These are phyloP conservation scores for Saccharomyces jurei DNA, from an alignment of 805 yeast species.

Conservation along the genomic window DNA sequence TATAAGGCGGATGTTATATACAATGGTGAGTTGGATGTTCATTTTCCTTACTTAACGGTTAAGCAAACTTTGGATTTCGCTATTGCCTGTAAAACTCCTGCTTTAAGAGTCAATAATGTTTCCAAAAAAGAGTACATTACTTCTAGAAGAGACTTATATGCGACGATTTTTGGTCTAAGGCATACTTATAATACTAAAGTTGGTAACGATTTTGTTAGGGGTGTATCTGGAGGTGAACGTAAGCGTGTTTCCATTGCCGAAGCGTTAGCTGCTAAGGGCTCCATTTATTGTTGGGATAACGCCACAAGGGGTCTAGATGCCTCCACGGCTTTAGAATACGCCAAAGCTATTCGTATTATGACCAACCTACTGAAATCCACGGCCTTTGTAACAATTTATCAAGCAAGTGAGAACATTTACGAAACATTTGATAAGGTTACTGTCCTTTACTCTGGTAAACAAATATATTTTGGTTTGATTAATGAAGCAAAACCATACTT, in stretches of 20 bases:
- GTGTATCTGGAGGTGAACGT: constrained; percentile 71
- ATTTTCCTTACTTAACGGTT: constrained; percentile 71
- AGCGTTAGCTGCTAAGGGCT: constrained; percentile 39
- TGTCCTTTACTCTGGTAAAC: constrained; percentile 45
- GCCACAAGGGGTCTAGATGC: constrained; percentile 74
- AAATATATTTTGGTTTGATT: constrained; percentile 49
- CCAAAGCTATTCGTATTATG: constrained; percentile 48
- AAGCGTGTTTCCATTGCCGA: constrained; percentile 72
- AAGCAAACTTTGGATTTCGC: constrained; percentile 68
- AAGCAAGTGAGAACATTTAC: constrained; percentile 52
- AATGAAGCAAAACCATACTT: constrained; percentile 43
- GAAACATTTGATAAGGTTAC: constrained; percentile 46
- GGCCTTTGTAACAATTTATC: constrained; percentile 53
- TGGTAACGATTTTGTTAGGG: constrained; percentile 54
- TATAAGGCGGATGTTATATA: constrained; percentile 52
- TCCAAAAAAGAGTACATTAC: constrained; percentile 41
- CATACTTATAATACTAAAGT: constrained; percentile 49
- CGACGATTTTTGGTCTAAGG: constrained; percentile 43
- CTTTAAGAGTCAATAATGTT: constrained; percentile 39
- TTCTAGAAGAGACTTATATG: constrained; percentile 32
- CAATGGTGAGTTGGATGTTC: constrained; percentile 59
- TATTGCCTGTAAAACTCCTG: constrained; percentile 60
- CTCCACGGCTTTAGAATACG: constrained; percentile 58
- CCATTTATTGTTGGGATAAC: constrained; percentile 60
- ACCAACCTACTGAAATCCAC: constrained; percentile 43